Evolutionary conservation across 148 eudicot genomes (phyloP).

Genomic region (Chenopodium suecicum): DNA sequence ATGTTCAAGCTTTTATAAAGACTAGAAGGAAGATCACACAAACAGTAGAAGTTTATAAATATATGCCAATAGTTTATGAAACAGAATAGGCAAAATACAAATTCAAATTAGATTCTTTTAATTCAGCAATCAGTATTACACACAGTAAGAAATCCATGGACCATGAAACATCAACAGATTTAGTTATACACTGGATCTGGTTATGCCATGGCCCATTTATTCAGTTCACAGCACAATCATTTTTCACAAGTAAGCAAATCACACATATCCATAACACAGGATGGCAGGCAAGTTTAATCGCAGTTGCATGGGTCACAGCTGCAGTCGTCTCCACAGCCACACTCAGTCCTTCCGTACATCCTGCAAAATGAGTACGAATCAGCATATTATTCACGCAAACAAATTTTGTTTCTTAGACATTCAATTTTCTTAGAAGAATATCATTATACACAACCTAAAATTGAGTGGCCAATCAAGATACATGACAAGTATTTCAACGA

Average conservation of each 20-base stretch:
- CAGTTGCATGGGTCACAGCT: slow-evolving; percentile 50
- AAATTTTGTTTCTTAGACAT: neutral
- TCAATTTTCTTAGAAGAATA: neutral
- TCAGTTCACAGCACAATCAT: slow-evolving; percentile 18
- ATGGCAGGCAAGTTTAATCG: slow-evolving; percentile 9
- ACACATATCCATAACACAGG: neutral
- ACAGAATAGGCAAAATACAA: neutral
- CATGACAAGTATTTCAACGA: neutral
- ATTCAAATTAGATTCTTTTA: neutral
- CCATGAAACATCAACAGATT: slow-evolving; percentile 20
- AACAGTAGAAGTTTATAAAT: neutral
- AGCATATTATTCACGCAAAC: neutral
- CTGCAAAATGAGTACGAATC: slow-evolving; percentile 10
- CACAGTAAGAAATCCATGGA: slow-evolving; percentile 13
- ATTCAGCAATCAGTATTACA: slow-evolving; percentile 8
- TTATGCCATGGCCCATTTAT: slow-evolving; percentile 18
- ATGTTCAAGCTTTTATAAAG: neutral
- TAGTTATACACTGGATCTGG: neutral
- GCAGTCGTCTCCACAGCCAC: slow-evolving; percentile 60
- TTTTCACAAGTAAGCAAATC: neutral
- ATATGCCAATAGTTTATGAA: neutral
- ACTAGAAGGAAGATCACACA: neutral
- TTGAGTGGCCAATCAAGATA: neutral
- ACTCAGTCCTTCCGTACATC: slow-evolving; percentile 32
- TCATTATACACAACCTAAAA: neutral